These are phyloP conservation scores for Brassica balearica DNA, from an alignment of 441 rosid genomes.

Conservation along the genomic window DNA sequence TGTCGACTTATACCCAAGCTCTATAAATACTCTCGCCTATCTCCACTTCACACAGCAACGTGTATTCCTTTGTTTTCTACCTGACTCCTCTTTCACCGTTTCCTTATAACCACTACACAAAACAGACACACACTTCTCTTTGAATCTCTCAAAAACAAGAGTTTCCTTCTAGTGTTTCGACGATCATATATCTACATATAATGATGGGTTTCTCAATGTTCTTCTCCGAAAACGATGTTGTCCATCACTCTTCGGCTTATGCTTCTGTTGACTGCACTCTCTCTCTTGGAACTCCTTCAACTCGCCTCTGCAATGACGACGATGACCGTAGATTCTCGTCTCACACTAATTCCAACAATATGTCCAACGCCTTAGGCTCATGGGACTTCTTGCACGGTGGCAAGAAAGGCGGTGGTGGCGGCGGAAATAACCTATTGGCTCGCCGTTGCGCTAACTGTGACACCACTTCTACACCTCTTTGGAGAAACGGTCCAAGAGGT, in stretches of 20 bases:
- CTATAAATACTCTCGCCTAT: not conserved
- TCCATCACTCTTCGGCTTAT: not conserved
- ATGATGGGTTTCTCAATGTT: conserved; percentile 10
- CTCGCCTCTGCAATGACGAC: not conserved
- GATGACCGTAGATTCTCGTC: conserved; percentile 7
- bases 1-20: not conserved
- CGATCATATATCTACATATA: not conserved
- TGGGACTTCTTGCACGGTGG: conserved; percentile 2
- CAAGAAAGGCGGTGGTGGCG: not conserved
- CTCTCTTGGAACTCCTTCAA: conserved; percentile 2
- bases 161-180: not conserved
- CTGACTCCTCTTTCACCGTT: not conserved
- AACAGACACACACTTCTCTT: not conserved
- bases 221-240: not conserved
- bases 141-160: not conserved
- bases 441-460: conserved; percentile 9
- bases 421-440: conserved; percentile 2
- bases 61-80: not conserved
- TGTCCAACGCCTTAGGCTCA: not conserved
- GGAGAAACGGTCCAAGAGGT: conserved; percentile 7
- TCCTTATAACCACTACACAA: not conserved
- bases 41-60: not conserved
- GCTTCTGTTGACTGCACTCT: conserved; percentile 9
- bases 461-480: conserved; percentile 9
- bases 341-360: not conserved